phyloP scores from a whole-genome alignment of 202 grass and related monocot genomes.

The Bolboschoenoplectus hybrid region DNA sequence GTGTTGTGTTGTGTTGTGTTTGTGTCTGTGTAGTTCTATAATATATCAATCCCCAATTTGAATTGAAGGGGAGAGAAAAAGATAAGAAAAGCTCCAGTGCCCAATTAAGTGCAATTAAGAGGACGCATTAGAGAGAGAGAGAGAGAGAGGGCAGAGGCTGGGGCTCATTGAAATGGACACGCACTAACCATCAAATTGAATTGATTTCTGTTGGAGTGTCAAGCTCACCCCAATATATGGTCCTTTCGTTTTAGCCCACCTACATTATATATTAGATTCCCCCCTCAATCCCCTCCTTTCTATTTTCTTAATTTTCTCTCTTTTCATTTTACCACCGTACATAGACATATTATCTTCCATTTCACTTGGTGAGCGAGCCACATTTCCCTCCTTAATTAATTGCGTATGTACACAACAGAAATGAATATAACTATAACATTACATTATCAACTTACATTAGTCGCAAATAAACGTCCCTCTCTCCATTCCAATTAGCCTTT shows the following conservation, averaged over 20 bases:
- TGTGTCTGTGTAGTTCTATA: background rate
- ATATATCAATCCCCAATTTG: background rate
- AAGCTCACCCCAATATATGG: slow-evolving; percentile 35
- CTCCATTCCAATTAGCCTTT: too few relatives aligned
- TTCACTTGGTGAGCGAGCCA: background rate
- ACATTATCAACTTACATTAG: too few relatives aligned
- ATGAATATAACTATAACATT: background rate
- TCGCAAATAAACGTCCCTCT: too few relatives aligned
- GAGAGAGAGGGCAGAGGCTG: background rate
- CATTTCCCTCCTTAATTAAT: too few relatives aligned
- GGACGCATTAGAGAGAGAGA: background rate
- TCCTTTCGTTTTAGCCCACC: background rate
- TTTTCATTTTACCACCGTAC: background rate
- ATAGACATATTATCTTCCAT: too few relatives aligned
- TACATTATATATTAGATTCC: background rate
- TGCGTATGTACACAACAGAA: too few relatives aligned
- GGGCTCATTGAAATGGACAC: slow-evolving; percentile 14
- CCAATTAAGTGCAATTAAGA: slow-evolving; percentile 1
- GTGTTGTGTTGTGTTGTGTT: background rate
- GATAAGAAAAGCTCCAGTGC: background rate
- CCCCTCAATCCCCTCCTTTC: background rate
- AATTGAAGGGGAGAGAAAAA: background rate
- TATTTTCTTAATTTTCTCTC: background rate
- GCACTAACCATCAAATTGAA: slow-evolving; percentile 38
- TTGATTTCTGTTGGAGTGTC: slow-evolving; percentile 36